Conservation (phyloP, 176 grass and related monocot genomes). For the Musa troglodytarum region DNA sequence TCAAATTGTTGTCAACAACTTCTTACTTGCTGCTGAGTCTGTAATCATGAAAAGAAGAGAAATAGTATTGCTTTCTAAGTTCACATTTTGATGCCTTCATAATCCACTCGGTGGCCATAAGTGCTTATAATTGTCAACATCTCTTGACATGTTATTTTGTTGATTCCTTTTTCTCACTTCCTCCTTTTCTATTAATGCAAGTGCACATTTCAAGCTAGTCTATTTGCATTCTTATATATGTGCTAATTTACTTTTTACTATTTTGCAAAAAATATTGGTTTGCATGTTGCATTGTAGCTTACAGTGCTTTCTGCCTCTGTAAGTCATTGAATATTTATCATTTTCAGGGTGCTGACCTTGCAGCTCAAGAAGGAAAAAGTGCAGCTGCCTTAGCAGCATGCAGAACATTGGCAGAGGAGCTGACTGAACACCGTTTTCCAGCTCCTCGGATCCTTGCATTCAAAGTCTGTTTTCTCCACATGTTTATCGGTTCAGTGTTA, state of each 20-base stretch:
- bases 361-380: slow-evolving; percentile 83
- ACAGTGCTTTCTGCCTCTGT: too few species aligned
- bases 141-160: not conserved
- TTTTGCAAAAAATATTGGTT: not conserved
- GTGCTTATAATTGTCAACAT: not conserved
- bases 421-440: slow-evolving; percentile 77
- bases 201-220: not conserved
- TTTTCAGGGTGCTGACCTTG: slow-evolving; percentile 83
- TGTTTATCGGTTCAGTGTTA: slow-evolving; percentile 4
- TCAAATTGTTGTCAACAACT: not conserved
- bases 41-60: not conserved
- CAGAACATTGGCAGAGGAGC: slow-evolving; percentile 84
- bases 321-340: not conserved
- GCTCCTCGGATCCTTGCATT: slow-evolving; percentile 95
- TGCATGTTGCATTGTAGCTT: too few species aligned
- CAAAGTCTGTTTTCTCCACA: slow-evolving; percentile 50
- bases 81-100: not conserved
- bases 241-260: too few species aligned
- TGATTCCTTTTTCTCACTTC: not conserved
- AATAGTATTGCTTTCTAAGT: not conserved
- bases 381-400: slow-evolving; percentile 90
- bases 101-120: not conserved
- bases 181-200: not conserved
- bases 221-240: not conserved
- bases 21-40: not conserved